phyloP scores from a whole-genome alignment of 1,284 basidiomycete genomes.

The Moniliophthora roreri region DNA sequence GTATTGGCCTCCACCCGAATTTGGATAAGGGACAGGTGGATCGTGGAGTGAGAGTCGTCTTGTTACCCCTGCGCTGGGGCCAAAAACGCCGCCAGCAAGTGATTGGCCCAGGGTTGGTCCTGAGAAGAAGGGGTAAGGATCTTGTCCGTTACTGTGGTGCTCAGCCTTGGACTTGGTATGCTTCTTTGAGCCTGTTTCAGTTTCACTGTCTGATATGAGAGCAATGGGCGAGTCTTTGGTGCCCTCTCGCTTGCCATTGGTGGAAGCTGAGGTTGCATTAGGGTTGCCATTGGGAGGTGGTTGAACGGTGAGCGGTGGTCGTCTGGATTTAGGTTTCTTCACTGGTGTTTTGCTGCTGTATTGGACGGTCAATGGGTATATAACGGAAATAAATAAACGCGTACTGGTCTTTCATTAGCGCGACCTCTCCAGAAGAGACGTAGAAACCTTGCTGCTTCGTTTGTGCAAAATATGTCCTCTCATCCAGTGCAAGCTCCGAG shows the following conservation, averaged over 20 bases:
- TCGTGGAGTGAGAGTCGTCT: constrained; percentile 1
- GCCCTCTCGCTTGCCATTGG: constrained; percentile 1
- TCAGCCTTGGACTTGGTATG: background rate
- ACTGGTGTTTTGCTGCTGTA: constrained; percentile 3
- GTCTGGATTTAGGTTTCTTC: constrained; percentile 12
- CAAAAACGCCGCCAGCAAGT: background rate
- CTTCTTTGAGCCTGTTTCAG: background rate
- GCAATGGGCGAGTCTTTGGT: constrained; percentile 12
- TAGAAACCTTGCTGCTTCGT: constrained; percentile 95
- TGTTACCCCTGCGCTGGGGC: background rate
- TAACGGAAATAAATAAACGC: constrained; percentile 18
- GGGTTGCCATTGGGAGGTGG: background rate
- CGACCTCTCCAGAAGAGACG: constrained; percentile 84
- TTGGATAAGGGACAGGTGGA: background rate
- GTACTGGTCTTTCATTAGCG: constrained; percentile 76
- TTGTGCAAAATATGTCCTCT: constrained; percentile 89
- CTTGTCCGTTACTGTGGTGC: background rate
- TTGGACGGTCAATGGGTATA: background rate
- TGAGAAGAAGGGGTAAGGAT: constrained; percentile 10
- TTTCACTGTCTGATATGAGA: constrained; percentile 8
- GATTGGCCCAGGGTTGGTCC: constrained; percentile 1
- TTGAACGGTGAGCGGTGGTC: background rate
- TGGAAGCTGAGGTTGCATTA: background rate
- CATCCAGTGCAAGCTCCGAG: constrained; percentile 88
- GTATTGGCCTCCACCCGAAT: background rate